Evolutionary conservation across 306 rosid genomes (phyloP), one percentile per base, ranked within the genome.

Genomic region (Cucurbita moschata): DNA sequence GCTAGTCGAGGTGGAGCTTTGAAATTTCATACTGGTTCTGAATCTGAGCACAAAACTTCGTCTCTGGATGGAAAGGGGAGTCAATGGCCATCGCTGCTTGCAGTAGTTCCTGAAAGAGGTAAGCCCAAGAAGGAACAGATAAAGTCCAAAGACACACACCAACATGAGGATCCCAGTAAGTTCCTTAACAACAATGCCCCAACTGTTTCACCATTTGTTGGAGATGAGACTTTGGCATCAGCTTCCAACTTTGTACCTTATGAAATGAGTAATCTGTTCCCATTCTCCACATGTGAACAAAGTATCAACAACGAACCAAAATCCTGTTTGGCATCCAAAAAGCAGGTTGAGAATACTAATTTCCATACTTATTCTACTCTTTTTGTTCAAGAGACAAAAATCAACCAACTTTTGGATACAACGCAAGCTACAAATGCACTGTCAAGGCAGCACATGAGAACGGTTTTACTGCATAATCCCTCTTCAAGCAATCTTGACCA

Each of bases 331-430:
- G 77, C 80, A 77, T 77, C 89, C 43, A 75, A 62, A 81, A 85
- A 77, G 51, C 80, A 54, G 60, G 82, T 65, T 60, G 67, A 63
- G 57, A 70, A 75, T 65, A 73, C 82, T 58, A 75, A 77, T 71
- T 76, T 57, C 72, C 79, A 78, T 52, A 21, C 68, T 26, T 78
- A 76, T 75, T 83, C 95, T 75, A 69, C 87, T 37, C 80, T 79
- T 66, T 50, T 74, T 75, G 85, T 83, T 66, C 81, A 46, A 10
- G 88, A 85, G 83, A 79, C 79, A 75, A 79, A 82, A 79, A 38
- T 8, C 65, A 86, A 86, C 78, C 81, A 49, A 77, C 68, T 81
- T 46, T 73, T 81, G 61, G 81, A 77, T 26, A 81, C 83, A 52
- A 79, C 81, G 5, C 14, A 16, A 76, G 77, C 81, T 65, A 69